Conservation (phyloP, 495 filamentous ascomycete genomes). For the Penicillium subrubescens region DNA sequence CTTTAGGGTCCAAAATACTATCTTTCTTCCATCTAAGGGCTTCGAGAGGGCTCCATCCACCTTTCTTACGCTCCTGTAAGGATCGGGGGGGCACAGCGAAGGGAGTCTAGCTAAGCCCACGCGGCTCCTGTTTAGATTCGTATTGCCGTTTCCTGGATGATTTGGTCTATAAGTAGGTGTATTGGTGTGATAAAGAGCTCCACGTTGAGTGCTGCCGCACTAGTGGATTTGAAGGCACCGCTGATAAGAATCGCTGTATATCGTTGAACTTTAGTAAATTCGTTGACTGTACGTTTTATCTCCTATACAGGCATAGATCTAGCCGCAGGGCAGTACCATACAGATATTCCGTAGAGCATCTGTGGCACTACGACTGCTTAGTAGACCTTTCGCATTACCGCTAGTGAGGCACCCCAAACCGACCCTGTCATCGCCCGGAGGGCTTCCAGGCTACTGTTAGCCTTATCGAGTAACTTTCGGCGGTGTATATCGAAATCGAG, state of each 20-base stretch:
- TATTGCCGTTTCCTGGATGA: not conserved
- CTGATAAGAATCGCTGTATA: slow-evolving; percentile 16
- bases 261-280: slow-evolving; percentile 12
- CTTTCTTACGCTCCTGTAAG: not conserved
- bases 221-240: not conserved
- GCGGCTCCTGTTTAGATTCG: too few species aligned
- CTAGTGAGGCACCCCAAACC: not conserved
- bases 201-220: not conserved
- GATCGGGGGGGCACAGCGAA: not conserved
- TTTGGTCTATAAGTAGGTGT: not conserved
- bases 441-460: slow-evolving; percentile 12
- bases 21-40: not conserved
- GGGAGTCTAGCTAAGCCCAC: not conserved
- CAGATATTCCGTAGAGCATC: slow-evolving; percentile 21
- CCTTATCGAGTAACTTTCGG: too few species aligned
- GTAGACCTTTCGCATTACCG: slow-evolving; percentile 18
- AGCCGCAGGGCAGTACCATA: slow-evolving; percentile 8
- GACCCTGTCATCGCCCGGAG: too few species aligned
- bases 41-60: not conserved
- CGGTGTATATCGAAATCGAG: too few species aligned
- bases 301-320: not conserved
- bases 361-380: slow-evolving; percentile 24
- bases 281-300: not conserved
- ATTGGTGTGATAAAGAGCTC: not conserved
- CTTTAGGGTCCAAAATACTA: not conserved